Base-by-base conservation (phyloP, 2,329 filamentous ascomycete genomes). In the Aureobasidium sp. region DNA sequence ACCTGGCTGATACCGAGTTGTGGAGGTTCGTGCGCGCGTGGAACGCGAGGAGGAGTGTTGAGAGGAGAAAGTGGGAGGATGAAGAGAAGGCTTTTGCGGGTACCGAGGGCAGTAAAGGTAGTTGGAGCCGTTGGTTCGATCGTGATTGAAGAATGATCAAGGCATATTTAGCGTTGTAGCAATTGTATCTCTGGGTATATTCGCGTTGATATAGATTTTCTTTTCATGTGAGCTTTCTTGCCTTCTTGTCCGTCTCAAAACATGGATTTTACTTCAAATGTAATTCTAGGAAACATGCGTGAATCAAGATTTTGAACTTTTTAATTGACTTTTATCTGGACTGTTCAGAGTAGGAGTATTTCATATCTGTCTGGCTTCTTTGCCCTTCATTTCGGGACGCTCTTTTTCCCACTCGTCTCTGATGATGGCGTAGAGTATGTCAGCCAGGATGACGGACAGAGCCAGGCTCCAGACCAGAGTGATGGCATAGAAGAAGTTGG, bases 401-500 rank as follows among this genome's bases (percentile, higher is more conserved):
- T 97, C 91, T 5, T 90, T 83, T 74, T 99, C 94, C 87, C 91
- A 91, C 74, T 99, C 94, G 69, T 99, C 94, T 63, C 94, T 80
- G 64, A 99, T 78, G 6, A 92, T 85, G 0, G 94, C 91, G 76
- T 95, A 97, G 2, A 96, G 80, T 59, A 91, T 81, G 72, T 99
- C 94, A 12, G 90, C 91, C 7, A 97, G 83, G 33, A 99, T 78
- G 65, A 99, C 81, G 40, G 91, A 92, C 67, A 96, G 81, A 0
- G 91, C 94, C 27, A 99, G 74, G 71, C 91, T 96, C 94, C 94
- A 99, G 0, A 99, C 94, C n/a, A 99, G 78, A 0, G 94, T 99
- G 69, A 99, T 97, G 66, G 94, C 94, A 72, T 99, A 99, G 77
- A 99, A 99, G 78, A 99, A 99, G 73, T 99, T 99, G 63, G 94